Evolutionary conservation across 805 yeast species (phyloP).

Genomic region (Lachancea mirantina): DNA sequence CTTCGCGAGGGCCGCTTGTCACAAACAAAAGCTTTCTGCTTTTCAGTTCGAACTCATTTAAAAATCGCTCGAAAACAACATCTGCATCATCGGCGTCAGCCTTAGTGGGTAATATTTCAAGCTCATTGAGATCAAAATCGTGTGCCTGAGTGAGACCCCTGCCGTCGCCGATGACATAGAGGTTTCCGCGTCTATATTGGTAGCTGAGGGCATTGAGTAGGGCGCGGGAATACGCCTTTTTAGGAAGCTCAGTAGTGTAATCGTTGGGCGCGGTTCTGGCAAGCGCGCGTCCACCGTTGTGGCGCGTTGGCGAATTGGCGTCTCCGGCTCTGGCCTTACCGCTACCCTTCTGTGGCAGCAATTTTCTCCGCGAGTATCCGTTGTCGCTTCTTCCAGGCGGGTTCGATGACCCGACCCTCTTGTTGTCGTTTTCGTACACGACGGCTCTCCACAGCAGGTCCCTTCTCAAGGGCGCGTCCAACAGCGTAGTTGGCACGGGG

Average conservation of each 20-base stretch:
- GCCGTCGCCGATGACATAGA: constrained; percentile 61
- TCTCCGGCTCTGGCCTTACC: constrained; percentile 97
- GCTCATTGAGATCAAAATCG: constrained; percentile 19
- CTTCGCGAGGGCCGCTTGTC: constrained; percentile 51
- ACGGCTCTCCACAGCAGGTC: constrained; percentile 94
- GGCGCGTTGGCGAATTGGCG: constrained; percentile 86
- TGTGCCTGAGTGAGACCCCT: constrained; percentile 15
- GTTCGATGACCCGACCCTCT: constrained; percentile 82
- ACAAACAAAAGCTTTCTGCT: constrained; percentile 55
- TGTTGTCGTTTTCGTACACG: constrained; percentile 80
- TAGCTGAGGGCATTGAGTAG: constrained; percentile 75
- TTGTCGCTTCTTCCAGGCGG: constrained; percentile 83
- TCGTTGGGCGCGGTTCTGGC: constrained; percentile 90
- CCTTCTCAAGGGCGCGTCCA: constrained; percentile 74
- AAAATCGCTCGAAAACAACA: constrained; percentile 39
- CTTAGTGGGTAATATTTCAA: constrained; percentile 29
- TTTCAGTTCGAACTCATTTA: constrained; percentile 42
- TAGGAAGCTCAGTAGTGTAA: constrained; percentile 70
- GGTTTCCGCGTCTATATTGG: constrained; percentile 66
- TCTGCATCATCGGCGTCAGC: constrained; percentile 36
- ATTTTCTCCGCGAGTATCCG: constrained; percentile 75
- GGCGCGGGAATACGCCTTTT: constrained; percentile 66
- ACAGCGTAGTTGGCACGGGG: constrained; percentile 66
- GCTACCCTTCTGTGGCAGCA: constrained; percentile 84
- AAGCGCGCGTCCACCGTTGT: constrained; percentile 82